Evolutionary conservation across 2,329 filamentous ascomycete genomes (phyloP).

Genomic region (Simplicillium sp.): DNA sequence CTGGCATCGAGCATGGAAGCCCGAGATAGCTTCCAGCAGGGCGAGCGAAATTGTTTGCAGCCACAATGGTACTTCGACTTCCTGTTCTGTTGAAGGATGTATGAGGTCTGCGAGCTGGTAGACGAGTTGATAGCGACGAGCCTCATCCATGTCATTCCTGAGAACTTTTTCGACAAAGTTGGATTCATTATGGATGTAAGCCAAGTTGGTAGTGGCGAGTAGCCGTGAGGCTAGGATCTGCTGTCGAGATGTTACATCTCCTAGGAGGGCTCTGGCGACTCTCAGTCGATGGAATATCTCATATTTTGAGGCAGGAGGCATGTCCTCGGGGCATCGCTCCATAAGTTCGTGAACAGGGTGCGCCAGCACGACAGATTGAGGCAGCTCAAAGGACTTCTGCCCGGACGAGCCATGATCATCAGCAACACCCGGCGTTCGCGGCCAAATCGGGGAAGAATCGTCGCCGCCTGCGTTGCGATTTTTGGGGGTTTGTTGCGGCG

Average conservation of each 20-base stretch:
- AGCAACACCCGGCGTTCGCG: slow-evolving; percentile 27
- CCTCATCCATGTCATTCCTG: slow-evolving; percentile 81
- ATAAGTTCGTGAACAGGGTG: slow-evolving; percentile 48
- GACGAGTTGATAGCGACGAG: slow-evolving; percentile 76
- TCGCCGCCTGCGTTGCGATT: slow-evolving; percentile 21
- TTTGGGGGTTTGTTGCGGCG: slow-evolving; percentile 33
- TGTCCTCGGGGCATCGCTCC: slow-evolving; percentile 44
- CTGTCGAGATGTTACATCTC: slow-evolving; percentile 57
- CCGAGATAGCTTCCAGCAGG: slow-evolving; percentile 76
- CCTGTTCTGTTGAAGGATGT: slow-evolving; percentile 66
- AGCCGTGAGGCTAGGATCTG: slow-evolving; percentile 72
- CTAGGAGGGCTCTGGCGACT: slow-evolving; percentile 69
- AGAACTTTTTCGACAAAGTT: slow-evolving; percentile 81
- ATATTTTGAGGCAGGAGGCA: slow-evolving; percentile 68
- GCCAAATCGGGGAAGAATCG: slow-evolving; percentile 40
- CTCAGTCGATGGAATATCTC: slow-evolving; percentile 79
- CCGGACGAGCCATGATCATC: slow-evolving; percentile 27
- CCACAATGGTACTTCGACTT: slow-evolving; percentile 58
- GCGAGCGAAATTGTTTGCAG: slow-evolving; percentile 76
- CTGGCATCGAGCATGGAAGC: slow-evolving; percentile 63
- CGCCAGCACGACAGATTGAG: slow-evolving; percentile 43
- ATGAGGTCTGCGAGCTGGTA: slow-evolving; percentile 91
- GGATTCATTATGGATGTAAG: slow-evolving; percentile 76
- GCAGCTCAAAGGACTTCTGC: slow-evolving; percentile 56
- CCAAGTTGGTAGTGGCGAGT: slow-evolving; percentile 81